Base-by-base conservation (phyloP, 306 rosid species). In the Prunus mongolica region DNA sequence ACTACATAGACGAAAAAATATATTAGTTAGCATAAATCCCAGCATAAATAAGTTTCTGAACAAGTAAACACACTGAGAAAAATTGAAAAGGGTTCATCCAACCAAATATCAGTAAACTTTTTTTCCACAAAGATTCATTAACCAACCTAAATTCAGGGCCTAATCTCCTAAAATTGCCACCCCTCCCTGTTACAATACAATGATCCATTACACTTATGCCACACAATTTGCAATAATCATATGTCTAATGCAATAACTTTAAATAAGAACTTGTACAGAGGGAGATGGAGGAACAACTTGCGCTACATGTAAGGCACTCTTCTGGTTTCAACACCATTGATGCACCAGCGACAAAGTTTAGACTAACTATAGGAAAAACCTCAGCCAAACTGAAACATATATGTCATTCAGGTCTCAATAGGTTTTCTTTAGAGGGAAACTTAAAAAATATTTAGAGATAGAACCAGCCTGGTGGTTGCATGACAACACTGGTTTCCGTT, bases 81-180 rank as follows among this genome's bases (percentile, higher is more conserved):
- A 44, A 9, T 66, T 44, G n/a, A 44, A 66, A 16, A 20, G 4
- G 19, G 6, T 34, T 34, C 41, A 34, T 28, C 10, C 10, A 67
- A 67, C 27, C 52, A 32, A 44, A 41, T 67, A 12, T 22, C 22
- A 22, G 22, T 30, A 12, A 12, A 28, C 10, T 5, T 5, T 11
- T 5, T 63, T n/a, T 61, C 69, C 41, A 34, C 2, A 34, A 34
- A 34, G 7, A 34, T 34, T 34, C 0, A 34, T 1, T 34, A 34
- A 34, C 41, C 41, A 34, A 8, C 8, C 45, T 12, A 65, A 61
- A 28, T 75, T 75, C 66, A 69, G 69, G 44, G 71, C 50, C 87
- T 78, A 57, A 94, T 96, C 98, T 91, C 98, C 98, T 88, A 94
- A 88, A 71, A 94, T 91, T 20, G 95, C 81, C 30, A 84, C 77